These are phyloP conservation scores for Dendrothele bispora DNA, from an alignment of 768 basidiomycete species.

Conservation along the genomic window DNA sequence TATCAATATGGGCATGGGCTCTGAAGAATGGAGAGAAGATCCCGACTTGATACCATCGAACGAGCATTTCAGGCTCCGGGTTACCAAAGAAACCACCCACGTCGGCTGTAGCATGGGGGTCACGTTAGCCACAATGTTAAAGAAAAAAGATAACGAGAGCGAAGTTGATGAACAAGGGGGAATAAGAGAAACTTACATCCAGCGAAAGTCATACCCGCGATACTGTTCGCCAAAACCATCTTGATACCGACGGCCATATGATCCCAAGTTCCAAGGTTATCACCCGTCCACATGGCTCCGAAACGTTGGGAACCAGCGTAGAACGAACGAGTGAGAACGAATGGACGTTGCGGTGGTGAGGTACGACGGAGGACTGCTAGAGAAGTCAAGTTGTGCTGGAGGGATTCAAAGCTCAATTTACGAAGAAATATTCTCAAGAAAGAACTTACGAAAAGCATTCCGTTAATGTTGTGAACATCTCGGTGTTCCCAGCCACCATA, in stretches of 20 bases:
- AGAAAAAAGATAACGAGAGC: slow-evolving; percentile 8
- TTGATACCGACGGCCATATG: slow-evolving; percentile 93
- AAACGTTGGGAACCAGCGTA: slow-evolving; percentile 94
- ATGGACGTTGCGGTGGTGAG: slow-evolving; percentile 77
- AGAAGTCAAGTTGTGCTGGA: slow-evolving; percentile 79
- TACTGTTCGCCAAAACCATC: slow-evolving; percentile 87
- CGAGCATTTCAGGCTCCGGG: slow-evolving; percentile 90
- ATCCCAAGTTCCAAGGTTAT: slow-evolving; percentile 97
- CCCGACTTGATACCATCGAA: slow-evolving; percentile 97
- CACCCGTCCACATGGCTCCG: slow-evolving; percentile 99
- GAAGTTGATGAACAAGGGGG: slow-evolving; percentile 1
- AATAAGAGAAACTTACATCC: slow-evolving; percentile 66
- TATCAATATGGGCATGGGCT: slow-evolving; percentile 97
- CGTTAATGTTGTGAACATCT: slow-evolving; percentile 96
- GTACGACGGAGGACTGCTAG: slow-evolving; percentile 79
- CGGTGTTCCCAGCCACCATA: slow-evolving; percentile 97
- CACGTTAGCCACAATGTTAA: no score
- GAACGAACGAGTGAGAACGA: slow-evolving; percentile 94
- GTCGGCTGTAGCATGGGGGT: no score
- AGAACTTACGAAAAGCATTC: slow-evolving; percentile 79
- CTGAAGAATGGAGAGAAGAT: slow-evolving; percentile 97
- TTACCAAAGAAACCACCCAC: slow-evolving; percentile 99
- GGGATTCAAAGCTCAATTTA: slow-evolving; percentile 1
- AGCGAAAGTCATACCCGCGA: slow-evolving; percentile 88
- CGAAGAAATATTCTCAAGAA: not conserved